These are phyloP conservation scores for Malassezia psittaci DNA, from an alignment of 1,284 basidiomycete genomes.

Conservation along the genomic window DNA sequence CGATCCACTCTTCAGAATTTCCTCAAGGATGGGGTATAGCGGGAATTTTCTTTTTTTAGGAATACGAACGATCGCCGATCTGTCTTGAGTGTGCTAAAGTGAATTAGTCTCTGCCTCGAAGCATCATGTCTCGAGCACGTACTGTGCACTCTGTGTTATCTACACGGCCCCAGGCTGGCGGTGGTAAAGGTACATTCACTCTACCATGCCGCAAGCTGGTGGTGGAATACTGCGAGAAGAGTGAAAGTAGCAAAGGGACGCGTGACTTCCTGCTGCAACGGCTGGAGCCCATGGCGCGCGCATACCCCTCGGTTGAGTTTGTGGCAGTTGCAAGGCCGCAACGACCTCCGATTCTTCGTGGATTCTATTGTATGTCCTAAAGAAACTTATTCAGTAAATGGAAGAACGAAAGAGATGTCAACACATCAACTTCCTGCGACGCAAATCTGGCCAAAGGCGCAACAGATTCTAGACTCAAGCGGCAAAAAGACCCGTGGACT, in stretches of 20 bases:
- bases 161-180: constrained; percentile 15
- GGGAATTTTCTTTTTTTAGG: neutral
- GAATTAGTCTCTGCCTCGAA: neutral
- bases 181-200: constrained; percentile 13
- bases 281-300: constrained; percentile 13
- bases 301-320: constrained; percentile 19
- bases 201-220: constrained; percentile 23
- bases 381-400: constrained; percentile 17
- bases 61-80: constrained; percentile 1
- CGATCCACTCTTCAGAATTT: too few relatives aligned
- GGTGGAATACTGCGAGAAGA: constrained; percentile 19
- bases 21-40: neutral
- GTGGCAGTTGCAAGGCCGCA: constrained; percentile 19
- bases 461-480: constrained; percentile 20
- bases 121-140: constrained; percentile 7
- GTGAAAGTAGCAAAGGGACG: constrained; percentile 15
- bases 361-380: constrained; percentile 20
- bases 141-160: constrained; percentile 7
- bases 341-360: constrained; percentile 14
- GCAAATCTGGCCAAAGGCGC: constrained; percentile 15
- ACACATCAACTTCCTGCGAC: constrained; percentile 15
- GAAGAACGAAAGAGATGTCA: constrained; percentile 19
- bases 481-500: constrained; percentile 18
- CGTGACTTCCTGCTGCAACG: constrained; percentile 17
- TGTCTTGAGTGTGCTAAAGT: neutral